Evolutionary conservation across 1,139 yeast genomes (phyloP).

Genomic region (Diutina neorugosa): DNA sequence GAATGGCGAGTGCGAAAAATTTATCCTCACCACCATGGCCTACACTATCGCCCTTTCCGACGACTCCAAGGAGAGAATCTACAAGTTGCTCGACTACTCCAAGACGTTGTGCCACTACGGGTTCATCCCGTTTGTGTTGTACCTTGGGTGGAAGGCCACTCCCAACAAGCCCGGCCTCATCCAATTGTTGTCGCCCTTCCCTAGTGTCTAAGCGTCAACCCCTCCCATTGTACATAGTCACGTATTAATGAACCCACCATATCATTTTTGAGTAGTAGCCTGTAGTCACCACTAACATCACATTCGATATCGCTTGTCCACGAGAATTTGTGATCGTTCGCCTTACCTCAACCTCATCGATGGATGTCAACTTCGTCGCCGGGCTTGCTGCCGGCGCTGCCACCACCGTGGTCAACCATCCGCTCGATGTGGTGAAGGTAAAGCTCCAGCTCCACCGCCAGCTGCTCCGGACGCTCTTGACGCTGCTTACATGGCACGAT

Average conservation of each 20-base stretch:
- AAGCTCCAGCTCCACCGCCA: slow-evolving; percentile 44
- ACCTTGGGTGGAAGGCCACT: slow-evolving; percentile 85
- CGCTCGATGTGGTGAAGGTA: slow-evolving; percentile 75
- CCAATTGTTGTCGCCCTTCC: slow-evolving; percentile 61
- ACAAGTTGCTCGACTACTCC: slow-evolving; percentile 71
- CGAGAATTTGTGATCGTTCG: not conserved
- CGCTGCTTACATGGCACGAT: slow-evolving; percentile 2
- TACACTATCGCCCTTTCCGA: slow-evolving; percentile 35
- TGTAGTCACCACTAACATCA: not conserved
- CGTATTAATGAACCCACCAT: not conserved
- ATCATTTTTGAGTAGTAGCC: not conserved
- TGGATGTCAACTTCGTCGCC: slow-evolving; percentile 41
- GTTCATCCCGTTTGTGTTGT: slow-evolving; percentile 88
- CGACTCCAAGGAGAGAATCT: slow-evolving; percentile 79
- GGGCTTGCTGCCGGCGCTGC: slow-evolving; percentile 78
- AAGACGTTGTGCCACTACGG: slow-evolving; percentile 90
- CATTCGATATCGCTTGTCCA: too few species aligned
- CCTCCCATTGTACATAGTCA: not conserved
- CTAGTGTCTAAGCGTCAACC: slow-evolving; percentile 43
- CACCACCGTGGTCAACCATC: slow-evolving; percentile 77
- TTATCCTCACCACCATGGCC: slow-evolving; percentile 1
- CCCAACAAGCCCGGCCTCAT: slow-evolving; percentile 77
- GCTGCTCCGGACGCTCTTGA: not conserved
- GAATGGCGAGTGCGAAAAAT: not conserved
- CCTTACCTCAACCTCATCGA: not conserved